Base-by-base conservation (phyloP, 805 yeast genomes). In the Candida xyloterini region DNA sequence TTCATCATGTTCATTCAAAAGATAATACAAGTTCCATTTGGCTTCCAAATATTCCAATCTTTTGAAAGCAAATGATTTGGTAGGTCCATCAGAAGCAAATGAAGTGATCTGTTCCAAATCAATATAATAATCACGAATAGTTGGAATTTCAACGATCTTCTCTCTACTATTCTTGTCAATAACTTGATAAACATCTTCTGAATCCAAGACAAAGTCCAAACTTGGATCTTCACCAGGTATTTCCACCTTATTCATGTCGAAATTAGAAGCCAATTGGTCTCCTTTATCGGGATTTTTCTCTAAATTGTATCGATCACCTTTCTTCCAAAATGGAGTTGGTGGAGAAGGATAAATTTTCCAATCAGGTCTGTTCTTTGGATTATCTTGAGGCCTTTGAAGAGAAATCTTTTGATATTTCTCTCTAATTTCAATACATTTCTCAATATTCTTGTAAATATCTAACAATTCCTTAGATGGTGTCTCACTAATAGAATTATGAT, bases 311-410 rank as follows among this genome's bases (percentile, higher is more conserved):
- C 23, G 27, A 38, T 50, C 52, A 13, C 66, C 73, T 6, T 73
- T 47, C 56, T 83, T 73, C 81, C 93, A 80, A 52, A 91, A 80
- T 3, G 99, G 97, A 49, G 79, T 79, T 10, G 99, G 99, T 1
- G 98, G 97, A 9, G 81, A 78, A 0, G 99, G 99, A 58, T 90
- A 91, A 35, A 93, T 80, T 11, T 58, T 58, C 98, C 98, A 93
- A 27, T 60, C 65, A 8, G 68, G 68, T 18, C 53, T 56, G 62
- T 95, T 91, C 58, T 91, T 89, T 2, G 99, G 99, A 62, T 93
- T 93, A 52, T 80, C 84, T 26, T 65, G 58, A 31, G 82, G 84
- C 40, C 78, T 68, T 65, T 93, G 99, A 38, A 77, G 50, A 1
- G 97, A 88, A 9, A 76, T 50, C 2, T 63, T 53, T 62, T 84